Base-by-base conservation (phyloP, 164 flowering plant species). In the Euptelea pleiosperma region DNA sequence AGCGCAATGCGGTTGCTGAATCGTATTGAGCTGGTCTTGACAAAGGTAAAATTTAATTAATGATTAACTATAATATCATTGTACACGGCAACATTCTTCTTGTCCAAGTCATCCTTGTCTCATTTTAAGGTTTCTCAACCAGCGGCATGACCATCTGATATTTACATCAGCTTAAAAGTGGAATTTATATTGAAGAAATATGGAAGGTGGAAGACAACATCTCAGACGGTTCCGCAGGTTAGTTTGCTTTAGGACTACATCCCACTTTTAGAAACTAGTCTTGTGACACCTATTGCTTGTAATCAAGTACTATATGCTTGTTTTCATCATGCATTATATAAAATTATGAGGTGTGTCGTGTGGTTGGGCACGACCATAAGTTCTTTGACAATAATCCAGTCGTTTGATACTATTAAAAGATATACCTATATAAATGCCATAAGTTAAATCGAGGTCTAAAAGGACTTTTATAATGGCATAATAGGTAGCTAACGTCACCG, bases 141-240 rank as follows among this genome's bases (percentile, higher is more conserved):
- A 45, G 55, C 25, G 26, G 41, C 62, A 52, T 71, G 60, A 72
- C 61, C 39, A 21, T 68, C 55, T 71, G 57, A 57, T 70, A 33
- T 71, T 72, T 68, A 40, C 66, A 55, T 73, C 86, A 89, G 92
- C 82, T 89, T 64, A 75, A 72, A 55, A 35, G 53, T 55, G 84
- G 79, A 44, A 52, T 16, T 53, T 12, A 33, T 55, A 69, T 71
- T 58, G 77, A 74, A 62, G 84, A 83, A 55, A 47, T 81, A 52
- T 75, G 84, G 87, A 77, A 73, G 58, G 51, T 36, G 35, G 81
- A 70, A 36, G 75, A 70, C 25, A 39, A 55, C 30, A 19, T 42
- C n/a, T 53, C 52, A 29, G 52, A 62, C 58, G 34, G 19, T 53
- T 64, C 67, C 10, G n/a, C 65, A 59, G 86, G 89, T 84, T 39